Evolutionary conservation across 2,329 filamentous ascomycete genomes (phyloP).

Genomic region (Calonectria fujianensis): DNA sequence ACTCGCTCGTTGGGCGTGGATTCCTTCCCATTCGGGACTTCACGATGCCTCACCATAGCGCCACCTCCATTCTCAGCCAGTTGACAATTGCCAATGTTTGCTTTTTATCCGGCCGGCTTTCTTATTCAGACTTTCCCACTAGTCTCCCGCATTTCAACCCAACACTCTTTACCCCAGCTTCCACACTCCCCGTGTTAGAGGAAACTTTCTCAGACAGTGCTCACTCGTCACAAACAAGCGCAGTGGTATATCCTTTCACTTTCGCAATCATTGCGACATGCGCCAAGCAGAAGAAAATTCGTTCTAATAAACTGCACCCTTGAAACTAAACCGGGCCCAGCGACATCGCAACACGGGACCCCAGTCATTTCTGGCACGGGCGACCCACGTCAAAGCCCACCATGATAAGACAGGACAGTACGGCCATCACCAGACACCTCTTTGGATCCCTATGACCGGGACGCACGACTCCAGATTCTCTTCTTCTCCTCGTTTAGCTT

Average conservation of each 20-base stretch:
- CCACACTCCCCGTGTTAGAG: constrained; percentile 50
- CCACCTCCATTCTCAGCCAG: constrained; percentile 40
- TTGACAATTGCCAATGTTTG: constrained; percentile 42
- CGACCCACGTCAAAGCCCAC: constrained; percentile 43
- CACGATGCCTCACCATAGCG: constrained; percentile 52
- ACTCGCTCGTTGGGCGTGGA: constrained; percentile 42
- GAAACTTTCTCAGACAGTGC: constrained; percentile 27
- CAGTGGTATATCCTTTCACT: constrained; percentile 35
- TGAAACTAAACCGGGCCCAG: constrained; percentile 35
- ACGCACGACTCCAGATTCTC: constrained; percentile 37
- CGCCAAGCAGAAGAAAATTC: constrained; percentile 20
- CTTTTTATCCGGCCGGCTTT: constrained; percentile 42
- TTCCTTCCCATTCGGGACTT: constrained; percentile 47
- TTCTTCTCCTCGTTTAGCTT: constrained; percentile 36
- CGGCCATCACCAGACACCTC: constrained; percentile 43
- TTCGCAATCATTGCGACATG: constrained; percentile 37
- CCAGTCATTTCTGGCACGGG: constrained; percentile 39
- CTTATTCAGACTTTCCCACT: constrained; percentile 34
- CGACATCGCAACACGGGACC: constrained; percentile 44
- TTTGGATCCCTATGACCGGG: constrained; percentile 35
- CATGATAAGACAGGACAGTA: constrained; percentile 48
- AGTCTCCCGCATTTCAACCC: constrained; percentile 41
- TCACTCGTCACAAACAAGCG: constrained; percentile 5
- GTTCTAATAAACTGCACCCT: constrained; percentile 10
- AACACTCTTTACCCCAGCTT: constrained; percentile 49